Evolutionary conservation across 805 yeast species (phyloP).

Genomic region (Ogataea siamensis): DNA sequence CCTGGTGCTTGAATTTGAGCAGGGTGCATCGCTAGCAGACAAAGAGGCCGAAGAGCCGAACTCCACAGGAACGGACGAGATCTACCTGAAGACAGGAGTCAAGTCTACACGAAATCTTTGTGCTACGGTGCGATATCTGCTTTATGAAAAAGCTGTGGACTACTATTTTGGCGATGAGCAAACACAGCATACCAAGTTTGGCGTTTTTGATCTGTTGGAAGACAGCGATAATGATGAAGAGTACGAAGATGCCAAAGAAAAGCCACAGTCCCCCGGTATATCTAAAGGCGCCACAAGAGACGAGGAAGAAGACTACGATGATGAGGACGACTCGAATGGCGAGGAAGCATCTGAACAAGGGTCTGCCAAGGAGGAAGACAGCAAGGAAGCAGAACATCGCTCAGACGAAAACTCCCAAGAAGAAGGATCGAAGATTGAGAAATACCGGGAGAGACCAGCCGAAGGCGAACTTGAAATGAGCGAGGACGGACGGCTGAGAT

Average conservation of each 20-base stretch:
- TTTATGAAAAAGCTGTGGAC: constrained; percentile 72
- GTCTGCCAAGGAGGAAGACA: constrained; percentile 14
- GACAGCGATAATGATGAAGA: constrained; percentile 31
- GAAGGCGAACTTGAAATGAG: background rate
- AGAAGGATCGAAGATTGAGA: background rate
- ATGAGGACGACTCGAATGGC: constrained; percentile 32
- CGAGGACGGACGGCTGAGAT: constrained; percentile 1
- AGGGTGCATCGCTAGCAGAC: constrained; percentile 16
- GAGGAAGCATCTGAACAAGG: too few relatives aligned
- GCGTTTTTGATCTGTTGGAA: constrained; percentile 25
- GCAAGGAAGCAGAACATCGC: too few relatives aligned
- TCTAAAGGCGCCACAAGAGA: constrained; percentile 15
- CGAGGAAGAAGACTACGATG: constrained; percentile 35
- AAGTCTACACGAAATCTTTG: constrained; percentile 56
- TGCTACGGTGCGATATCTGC: constrained; percentile 59
- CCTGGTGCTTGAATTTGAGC: constrained; percentile 29
- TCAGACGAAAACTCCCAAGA: too few relatives aligned
- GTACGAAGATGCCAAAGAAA: constrained; percentile 19
- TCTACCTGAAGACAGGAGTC: constrained; percentile 45
- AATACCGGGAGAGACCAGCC: background rate
- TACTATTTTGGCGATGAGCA: constrained; percentile 21
- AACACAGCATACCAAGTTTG: constrained; percentile 11
- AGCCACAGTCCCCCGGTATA: constrained; percentile 3
- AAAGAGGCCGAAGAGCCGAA: background rate
- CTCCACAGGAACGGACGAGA: constrained; percentile 26